Base-by-base conservation (phyloP, 805 yeast species). In the Yarrowia divulgata region DNA sequence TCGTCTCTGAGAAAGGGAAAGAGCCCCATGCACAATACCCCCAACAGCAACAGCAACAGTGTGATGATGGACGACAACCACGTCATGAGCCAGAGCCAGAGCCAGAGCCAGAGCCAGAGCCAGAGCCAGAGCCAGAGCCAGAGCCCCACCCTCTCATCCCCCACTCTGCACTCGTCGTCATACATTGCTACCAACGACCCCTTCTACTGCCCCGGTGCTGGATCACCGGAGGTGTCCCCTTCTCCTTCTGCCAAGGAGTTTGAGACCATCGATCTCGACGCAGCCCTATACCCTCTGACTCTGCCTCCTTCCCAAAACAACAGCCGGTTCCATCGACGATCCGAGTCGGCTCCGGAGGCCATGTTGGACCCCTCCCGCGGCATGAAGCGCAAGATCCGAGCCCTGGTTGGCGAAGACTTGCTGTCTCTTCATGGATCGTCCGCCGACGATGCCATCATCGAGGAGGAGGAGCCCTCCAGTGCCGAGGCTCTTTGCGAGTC, bases 261-360 rank as follows among this genome's bases (percentile, higher is more conserved):
- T 71, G 75, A 37, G 71, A 79, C 84, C 32, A 87, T 86, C 32
- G 88, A 86, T 71, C 75, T 86, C 60, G 89, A 86, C 71, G 83
- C 83, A 37, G 87, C 87, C 12, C 77, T 84, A 32, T 82, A 80
- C 50, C 75, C 81, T 34, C 69, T 58, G 58, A 68, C 67, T 9
- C 46, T 13, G 73, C 63, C 60, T 39, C 67, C 69, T 18, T 32
- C 50, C 29, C 29, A 23, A 23, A 23, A 23, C 70, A 40, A 34
- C 70, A 12, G 52, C 52, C 69, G 72, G 42, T 71, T 77, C 7
- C 88, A 85, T 74, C 80, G 87, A 73, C 79, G 88, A 69, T 79
- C 87, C 1, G 88, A 85, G 74, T 83, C 86, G 49, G 88, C 88
- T 0, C 88, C 88, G 8, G 87, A 85, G 40, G 78, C 83, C 64